These are phyloP conservation scores for Maudiozyma turicensis DNA, from an alignment of 805 yeast species.

Conservation along the genomic window DNA sequence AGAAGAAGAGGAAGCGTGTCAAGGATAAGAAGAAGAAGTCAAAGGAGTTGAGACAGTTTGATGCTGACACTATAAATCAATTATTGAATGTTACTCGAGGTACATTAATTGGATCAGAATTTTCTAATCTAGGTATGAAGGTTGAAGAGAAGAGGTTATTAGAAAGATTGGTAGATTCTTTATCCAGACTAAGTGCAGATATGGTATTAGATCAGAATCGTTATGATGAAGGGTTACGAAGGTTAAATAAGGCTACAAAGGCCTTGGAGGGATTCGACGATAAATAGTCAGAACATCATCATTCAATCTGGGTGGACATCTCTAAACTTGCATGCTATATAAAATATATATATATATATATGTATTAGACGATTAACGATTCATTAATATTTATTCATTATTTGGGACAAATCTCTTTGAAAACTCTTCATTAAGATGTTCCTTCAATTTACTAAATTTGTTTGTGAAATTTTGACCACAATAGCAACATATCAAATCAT, in stretches of 20 bases:
- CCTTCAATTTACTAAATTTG: constrained; percentile 35
- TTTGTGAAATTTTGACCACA: constrained; percentile 35
- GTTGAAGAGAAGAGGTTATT: constrained; percentile 65
- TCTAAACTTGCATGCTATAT: too few relatives aligned
- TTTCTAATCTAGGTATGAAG: constrained; percentile 63
- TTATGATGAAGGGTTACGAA: constrained; percentile 65
- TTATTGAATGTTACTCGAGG: constrained; percentile 33
- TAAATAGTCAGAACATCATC: not conserved
- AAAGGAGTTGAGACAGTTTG: constrained; percentile 5
- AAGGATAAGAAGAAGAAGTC: not conserved
- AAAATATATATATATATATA: not conserved
- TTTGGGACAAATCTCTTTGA: not conserved
- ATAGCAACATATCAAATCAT: constrained; percentile 34
- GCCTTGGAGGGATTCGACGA: constrained; percentile 69
- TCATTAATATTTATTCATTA: not conserved
- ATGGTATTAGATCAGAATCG: constrained; percentile 78
- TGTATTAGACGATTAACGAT: not conserved
- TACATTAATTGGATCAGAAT: constrained; percentile 43
- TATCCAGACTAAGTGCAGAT: constrained; percentile 78
- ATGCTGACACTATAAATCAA: constrained; percentile 29
- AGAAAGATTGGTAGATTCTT: constrained; percentile 76
- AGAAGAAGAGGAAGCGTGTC: not conserved
- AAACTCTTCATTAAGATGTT: constrained; percentile 34
- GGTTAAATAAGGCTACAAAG: constrained; percentile 72
- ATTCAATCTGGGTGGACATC: too few relatives aligned